A percentile compares a stretch with the other conserved stretches of the same genome.
These are phyloP conservation scores for Dictyostelium capitatum DNA, from an alignment of 78 protist genomes.

Conservation along the genomic window DNA sequence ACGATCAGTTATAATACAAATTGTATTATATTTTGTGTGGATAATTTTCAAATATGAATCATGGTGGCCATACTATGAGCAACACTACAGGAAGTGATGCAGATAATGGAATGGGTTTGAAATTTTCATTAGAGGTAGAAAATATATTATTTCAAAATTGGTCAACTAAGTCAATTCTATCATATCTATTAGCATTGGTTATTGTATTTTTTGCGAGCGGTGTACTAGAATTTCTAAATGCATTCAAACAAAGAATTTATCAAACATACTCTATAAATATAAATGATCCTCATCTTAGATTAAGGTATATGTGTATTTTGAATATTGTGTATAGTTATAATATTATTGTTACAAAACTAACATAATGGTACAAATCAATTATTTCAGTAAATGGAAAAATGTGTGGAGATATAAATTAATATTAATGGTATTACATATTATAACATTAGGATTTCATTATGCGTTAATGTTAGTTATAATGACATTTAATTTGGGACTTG, in stretches of 20 bases:
- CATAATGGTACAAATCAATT: no score
- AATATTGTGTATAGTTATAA: not conserved
- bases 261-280: not conserved
- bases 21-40: not conserved
- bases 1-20: no score
- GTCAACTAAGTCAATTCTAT: constrained; percentile 3
- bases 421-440: constrained; percentile 19
- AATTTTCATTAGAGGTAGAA: not conserved
- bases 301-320: not conserved
- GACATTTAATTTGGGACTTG: constrained; percentile 44
- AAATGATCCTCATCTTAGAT: not conserved
- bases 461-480: constrained; percentile 31
- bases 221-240: not conserved
- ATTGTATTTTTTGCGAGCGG: not conserved
- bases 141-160: not conserved
- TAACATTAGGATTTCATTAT: constrained; percentile 19
- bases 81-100: not conserved
- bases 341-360: no score
- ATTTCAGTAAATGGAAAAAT: constrained; percentile 14
- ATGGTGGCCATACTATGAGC: not conserved
- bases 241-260: not conserved
- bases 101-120: constrained; percentile 8
- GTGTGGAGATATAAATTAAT: constrained; percentile 25
- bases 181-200: not conserved
- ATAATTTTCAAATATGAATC: constrained; percentile 1